A percentile compares a stretch with the other conserved stretches of the same genome.
phyloP scores from a whole-genome alignment of 371 early-diverging fungal species.

The Rhizopus microsporus region DNA sequence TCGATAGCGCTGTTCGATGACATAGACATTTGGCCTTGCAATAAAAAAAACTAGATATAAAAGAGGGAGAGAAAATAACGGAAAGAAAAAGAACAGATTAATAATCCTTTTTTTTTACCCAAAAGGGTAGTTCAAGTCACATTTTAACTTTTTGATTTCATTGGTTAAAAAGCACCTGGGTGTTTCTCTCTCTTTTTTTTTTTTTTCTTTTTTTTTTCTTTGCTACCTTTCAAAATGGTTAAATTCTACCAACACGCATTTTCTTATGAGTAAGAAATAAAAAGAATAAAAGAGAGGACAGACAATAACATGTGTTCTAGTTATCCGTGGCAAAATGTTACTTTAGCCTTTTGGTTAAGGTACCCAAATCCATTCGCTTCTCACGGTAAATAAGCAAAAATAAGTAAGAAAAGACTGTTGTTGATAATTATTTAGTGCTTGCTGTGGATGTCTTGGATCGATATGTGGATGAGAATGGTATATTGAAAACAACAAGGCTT shows the following conservation, averaged over 20 bases:
- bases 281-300: not conserved
- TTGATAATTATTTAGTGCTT: constrained; percentile 51
- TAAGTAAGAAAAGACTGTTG: not conserved
- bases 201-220: constrained; percentile 2
- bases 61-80: constrained; percentile 5
- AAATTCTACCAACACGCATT: constrained; percentile 74
- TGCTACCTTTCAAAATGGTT: not conserved
- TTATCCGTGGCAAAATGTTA: constrained; percentile 83
- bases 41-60: constrained; percentile 10
- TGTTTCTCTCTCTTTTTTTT: not conserved
- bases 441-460: constrained; percentile 90
- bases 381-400: constrained; percentile 63
- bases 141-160: not conserved
- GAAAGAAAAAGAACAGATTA: constrained; percentile 1
- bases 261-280: constrained; percentile 65
- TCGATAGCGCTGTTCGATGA: constrained; percentile 7
- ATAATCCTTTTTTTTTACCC: not conserved
- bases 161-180: not conserved
- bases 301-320: constrained; percentile 30
- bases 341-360: constrained; percentile 87
- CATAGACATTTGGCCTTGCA: constrained; percentile 1
- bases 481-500: constrained; percentile 84
- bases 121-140: not conserved
- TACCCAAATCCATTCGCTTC: constrained; percentile 98
- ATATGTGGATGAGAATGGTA: constrained; percentile 79